phyloP scores from a whole-genome alignment of 2,329 filamentous ascomycete species.

The Teratosphaeria gauchensis region DNA sequence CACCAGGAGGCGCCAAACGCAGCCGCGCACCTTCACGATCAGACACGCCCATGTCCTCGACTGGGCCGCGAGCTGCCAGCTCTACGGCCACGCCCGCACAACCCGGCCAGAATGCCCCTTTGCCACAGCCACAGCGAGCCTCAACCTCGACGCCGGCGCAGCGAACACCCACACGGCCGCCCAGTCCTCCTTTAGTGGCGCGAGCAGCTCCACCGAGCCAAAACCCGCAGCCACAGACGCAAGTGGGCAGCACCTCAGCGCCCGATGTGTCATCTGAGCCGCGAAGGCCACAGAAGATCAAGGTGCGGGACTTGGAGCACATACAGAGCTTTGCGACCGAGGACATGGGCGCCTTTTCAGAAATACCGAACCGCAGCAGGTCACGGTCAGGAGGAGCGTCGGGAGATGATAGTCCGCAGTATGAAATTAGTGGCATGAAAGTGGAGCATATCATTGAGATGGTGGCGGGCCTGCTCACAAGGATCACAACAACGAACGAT shows the following conservation, averaged over 20 bases:
- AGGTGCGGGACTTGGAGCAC: conserved; percentile 80
- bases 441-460: conserved; percentile 97
- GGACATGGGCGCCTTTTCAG: conserved; percentile 53
- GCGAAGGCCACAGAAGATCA: conserved; percentile 53
- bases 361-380: conserved; percentile 30
- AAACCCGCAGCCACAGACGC: conserved; percentile 11
- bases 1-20: conserved; percentile 11
- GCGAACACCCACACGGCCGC: conserved; percentile 9
- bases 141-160: conserved; percentile 10
- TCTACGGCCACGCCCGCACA: conserved; percentile 14
- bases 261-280: conserved; percentile 22
- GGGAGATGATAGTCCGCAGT: conserved; percentile 52
- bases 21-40: conserved; percentile 18
- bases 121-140: conserved; percentile 3
- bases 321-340: conserved; percentile 81
- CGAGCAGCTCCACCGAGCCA: conserved; percentile 19
- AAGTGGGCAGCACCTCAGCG: conserved; percentile 1
- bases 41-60: conserved; percentile 20
- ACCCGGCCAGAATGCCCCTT: conserved; percentile 4
- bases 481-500: conserved; percentile 96
- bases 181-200: conserved; percentile 16
- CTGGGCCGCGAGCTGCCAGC: conserved; percentile 22
- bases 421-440: conserved; percentile 96
- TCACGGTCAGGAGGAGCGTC: conserved; percentile 34
- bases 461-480: conserved; percentile 91